These are phyloP conservation scores for Nakaseomyces nivariensis DNA, from an alignment of 1,139 yeast genomes.

Conservation along the genomic window DNA sequence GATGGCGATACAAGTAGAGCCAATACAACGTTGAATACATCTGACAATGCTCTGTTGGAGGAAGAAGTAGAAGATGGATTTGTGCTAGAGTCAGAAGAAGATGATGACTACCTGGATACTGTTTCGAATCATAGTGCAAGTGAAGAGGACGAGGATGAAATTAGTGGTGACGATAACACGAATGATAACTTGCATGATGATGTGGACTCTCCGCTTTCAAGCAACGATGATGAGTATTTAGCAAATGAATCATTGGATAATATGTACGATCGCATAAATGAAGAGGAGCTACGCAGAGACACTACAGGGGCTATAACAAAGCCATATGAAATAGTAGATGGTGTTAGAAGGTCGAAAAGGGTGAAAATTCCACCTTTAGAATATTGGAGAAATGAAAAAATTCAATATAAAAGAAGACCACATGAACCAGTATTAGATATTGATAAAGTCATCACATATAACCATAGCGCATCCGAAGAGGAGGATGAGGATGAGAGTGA, in stretches of 20 bases:
- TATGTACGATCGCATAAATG: conserved; percentile 9
- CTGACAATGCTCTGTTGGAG: conserved; percentile 26
- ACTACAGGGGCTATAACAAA: not conserved
- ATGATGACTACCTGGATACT: conserved; percentile 19
- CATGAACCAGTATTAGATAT: conserved; percentile 49
- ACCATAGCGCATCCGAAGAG: conserved; percentile 26
- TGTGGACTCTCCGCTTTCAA: conserved; percentile 9
- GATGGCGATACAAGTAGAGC: conserved; percentile 23
- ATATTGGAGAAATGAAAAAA: conserved; percentile 76
- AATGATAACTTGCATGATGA: conserved; percentile 7
- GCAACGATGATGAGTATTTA: conserved; percentile 23
- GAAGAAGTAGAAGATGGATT: conserved; percentile 21
- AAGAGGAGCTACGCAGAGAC: conserved; percentile 1
- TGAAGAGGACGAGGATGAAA: conserved; percentile 6
- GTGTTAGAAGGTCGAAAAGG: conserved; percentile 47
- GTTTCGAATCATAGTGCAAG: conserved; percentile 9
- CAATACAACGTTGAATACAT: conserved; percentile 22
- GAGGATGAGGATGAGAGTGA: conserved; percentile 12
- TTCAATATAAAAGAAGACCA: conserved; percentile 49
- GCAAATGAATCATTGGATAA: conserved; percentile 12
- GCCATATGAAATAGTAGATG: conserved; percentile 5
- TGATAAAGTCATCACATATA: conserved; percentile 44
- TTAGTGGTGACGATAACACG: conserved; percentile 7
- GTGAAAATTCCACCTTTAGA: conserved; percentile 65
- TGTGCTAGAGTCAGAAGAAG: conserved; percentile 17